Percentiles rank a stretch among this genome's conserved stretches.
phyloP scores from a whole-genome alignment of 2,329 filamentous ascomycete genomes.

The Niveomyces coronatus region DNA sequence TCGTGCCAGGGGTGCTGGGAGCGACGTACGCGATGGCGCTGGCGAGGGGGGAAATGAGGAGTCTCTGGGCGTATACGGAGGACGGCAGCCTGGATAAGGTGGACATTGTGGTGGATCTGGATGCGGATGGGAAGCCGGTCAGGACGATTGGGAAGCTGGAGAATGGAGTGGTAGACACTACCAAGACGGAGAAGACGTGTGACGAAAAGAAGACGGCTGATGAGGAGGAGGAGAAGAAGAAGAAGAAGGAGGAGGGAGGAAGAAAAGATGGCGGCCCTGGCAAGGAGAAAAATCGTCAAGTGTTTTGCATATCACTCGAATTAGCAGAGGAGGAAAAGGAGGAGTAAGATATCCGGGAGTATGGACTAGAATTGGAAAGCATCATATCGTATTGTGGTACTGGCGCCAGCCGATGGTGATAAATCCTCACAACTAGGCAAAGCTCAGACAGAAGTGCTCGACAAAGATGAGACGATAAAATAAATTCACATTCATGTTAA shows the following conservation, averaged over 20 bases:
- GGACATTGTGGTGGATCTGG: conserved; percentile 46
- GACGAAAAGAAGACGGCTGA: conserved; percentile 15
- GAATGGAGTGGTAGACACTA: conserved; percentile 27
- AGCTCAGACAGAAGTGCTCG: no score
- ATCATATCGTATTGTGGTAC: no score
- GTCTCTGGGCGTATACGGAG: conserved; percentile 80
- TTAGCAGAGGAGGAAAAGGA: conserved; percentile 12
- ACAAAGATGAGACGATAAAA: no score
- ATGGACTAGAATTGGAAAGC: no score
- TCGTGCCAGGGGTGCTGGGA: conserved; percentile 75
- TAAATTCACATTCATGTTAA: no score
- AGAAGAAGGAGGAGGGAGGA: conserved; percentile 11
- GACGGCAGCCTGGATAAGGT: conserved; percentile 46
- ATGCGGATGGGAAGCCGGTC: conserved; percentile 35
- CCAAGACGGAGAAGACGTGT: conserved; percentile 19
- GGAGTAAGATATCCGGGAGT: background rate
- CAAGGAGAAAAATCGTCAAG: conserved; percentile 17
- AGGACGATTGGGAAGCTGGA: conserved; percentile 28
- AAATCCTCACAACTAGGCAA: no score
- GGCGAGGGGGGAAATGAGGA: conserved; percentile 56
- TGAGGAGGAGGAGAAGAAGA: conserved; percentile 12
- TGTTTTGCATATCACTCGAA: conserved; percentile 26
- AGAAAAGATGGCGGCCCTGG: conserved; percentile 5
- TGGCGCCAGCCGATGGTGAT: no score
- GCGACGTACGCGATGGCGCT: conserved; percentile 67